Percentiles rank a stretch among this genome's conserved stretches.
These are phyloP conservation scores for Phytopythium cucurbitacearum DNA, from an alignment of 352 stramenopile genomes.

Conservation along the genomic window DNA sequence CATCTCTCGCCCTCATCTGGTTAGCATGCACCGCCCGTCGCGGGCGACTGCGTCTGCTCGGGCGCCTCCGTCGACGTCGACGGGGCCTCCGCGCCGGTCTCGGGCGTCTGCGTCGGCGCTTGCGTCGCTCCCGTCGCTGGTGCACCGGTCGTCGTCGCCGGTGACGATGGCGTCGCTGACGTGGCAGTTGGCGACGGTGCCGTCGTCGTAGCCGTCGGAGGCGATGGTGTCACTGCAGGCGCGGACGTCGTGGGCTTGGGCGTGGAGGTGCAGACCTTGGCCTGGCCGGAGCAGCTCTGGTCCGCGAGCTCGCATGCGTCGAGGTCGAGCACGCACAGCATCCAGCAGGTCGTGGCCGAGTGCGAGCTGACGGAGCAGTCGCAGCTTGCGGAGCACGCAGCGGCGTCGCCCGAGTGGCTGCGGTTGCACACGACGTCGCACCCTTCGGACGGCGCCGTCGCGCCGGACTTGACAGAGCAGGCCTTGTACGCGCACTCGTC, in stretches of 20 bases:
- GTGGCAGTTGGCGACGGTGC: constrained; percentile 8
- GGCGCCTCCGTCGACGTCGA: background rate
- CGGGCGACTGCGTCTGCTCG: background rate
- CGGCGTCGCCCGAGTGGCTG: constrained; percentile 18
- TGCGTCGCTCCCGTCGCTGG: background rate
- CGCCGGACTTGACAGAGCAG: constrained; percentile 25
- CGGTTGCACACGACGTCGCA: constrained; percentile 40
- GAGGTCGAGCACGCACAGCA: constrained; percentile 48
- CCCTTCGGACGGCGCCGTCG: constrained; percentile 16
- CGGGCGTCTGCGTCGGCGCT: background rate
- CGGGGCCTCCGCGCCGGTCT: background rate
- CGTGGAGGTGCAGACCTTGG: constrained; percentile 21
- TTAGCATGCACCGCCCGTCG: constrained; percentile 4
- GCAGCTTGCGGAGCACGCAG: constrained; percentile 19
- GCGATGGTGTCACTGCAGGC: constrained; percentile 3
- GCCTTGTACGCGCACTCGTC: constrained; percentile 22
- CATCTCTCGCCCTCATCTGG: too few relatives aligned
- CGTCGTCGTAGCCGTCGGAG: constrained; percentile 7
- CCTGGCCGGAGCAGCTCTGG: constrained; percentile 38
- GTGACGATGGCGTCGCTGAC: constrained; percentile 3
- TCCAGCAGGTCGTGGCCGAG: constrained; percentile 37
- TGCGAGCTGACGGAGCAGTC: constrained; percentile 17
- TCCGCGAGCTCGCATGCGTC: constrained; percentile 18
- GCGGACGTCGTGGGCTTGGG: constrained; percentile 8
- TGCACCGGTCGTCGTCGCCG: constrained; percentile 3